Percentiles rank a stretch among this genome's conserved stretches.
These are phyloP conservation scores for Tuber indicum DNA, from an alignment of 495 filamentous ascomycete genomes.

Conservation along the genomic window DNA sequence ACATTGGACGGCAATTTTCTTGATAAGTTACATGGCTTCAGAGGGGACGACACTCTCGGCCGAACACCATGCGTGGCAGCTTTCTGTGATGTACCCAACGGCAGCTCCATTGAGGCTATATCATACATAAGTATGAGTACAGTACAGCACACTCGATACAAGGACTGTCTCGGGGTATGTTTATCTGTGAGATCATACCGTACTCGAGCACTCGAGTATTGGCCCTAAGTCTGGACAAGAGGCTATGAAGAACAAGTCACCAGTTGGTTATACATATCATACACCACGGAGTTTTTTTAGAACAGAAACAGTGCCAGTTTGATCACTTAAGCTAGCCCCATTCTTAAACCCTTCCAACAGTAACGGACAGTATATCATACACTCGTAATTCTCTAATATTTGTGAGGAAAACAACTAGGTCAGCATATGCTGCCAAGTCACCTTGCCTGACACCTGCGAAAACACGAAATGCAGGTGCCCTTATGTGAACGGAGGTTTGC, in stretches of 20 bases:
- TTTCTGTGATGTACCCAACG: not conserved
- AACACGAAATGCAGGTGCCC: no score
- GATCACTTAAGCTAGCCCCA: not conserved
- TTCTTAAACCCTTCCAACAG: not conserved
- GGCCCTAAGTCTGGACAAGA: no score
- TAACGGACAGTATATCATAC: not conserved
- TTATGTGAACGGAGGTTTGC: no score
- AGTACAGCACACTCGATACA: not conserved
- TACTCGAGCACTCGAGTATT: not conserved
- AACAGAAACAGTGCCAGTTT: not conserved
- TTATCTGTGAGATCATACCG: not conserved
- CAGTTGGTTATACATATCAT: no score
- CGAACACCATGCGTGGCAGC: not conserved
- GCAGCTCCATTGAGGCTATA: not conserved
- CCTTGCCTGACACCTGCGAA: no score
- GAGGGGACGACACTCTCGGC: not conserved
- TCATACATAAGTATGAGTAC: no score
- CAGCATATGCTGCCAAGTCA: no score
- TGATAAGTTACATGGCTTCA: not conserved
- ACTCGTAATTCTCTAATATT: not conserved
- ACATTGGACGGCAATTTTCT: not conserved
- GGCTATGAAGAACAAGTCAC: no score
- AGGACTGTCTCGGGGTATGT: not conserved
- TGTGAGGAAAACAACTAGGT: no score
- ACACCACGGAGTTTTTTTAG: not conserved